phyloP scores from a whole-genome alignment of 2,329 filamentous ascomycete genomes.

The Ophiostoma tasmaniense region DNA sequence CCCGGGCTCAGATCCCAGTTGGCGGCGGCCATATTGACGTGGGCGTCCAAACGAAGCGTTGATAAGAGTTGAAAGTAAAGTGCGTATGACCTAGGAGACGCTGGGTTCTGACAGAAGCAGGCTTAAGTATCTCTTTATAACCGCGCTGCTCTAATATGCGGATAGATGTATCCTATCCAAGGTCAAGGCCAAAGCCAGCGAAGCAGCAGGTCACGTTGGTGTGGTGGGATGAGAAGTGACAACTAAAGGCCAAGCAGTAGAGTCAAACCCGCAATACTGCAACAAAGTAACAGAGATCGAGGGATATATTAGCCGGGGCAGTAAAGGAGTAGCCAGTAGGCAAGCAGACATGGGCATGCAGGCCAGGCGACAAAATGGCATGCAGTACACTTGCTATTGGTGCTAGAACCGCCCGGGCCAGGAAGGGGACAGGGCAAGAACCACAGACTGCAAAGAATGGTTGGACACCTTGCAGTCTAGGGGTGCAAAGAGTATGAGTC shows the following conservation, averaged over 20 bases:
- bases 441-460: not conserved
- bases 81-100: not conserved
- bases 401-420: not conserved
- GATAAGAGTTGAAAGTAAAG: not conserved
- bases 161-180: not conserved
- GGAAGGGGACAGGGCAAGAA: not conserved
- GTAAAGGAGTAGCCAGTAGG: too few species aligned
- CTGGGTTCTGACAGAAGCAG: not conserved
- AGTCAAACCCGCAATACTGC: not conserved
- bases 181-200: too few species aligned
- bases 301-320: not conserved
- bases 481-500: too few species aligned
- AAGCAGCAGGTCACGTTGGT: not conserved
- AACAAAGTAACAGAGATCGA: not conserved
- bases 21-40: slow-evolving; percentile 15
- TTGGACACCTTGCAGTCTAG: not conserved
- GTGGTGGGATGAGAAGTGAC: not conserved
- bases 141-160: not conserved
- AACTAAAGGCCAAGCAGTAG: not conserved
- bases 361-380: not conserved
- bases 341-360: not conserved
- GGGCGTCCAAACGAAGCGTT: not conserved
- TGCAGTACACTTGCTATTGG: not conserved
- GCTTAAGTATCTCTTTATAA: not conserved
- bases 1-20: slow-evolving; percentile 16